Evolutionary conservation across 257 asterid genomes (phyloP).

Genomic region (Forsythia suspensa): DNA sequence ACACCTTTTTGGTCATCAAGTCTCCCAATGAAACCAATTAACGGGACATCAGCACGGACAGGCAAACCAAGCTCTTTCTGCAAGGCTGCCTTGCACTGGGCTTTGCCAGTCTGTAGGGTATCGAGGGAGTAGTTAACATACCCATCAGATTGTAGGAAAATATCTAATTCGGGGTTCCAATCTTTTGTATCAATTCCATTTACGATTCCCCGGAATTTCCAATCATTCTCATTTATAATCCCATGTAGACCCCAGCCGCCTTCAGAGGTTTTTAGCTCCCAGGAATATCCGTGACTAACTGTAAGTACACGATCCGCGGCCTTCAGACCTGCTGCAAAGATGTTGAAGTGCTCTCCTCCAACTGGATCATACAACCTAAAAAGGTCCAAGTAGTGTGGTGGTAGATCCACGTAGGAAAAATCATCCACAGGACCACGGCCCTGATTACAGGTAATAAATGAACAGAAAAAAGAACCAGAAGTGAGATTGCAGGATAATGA

Average conservation of each 20-base stretch:
- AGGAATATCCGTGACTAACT: conserved; percentile 82
- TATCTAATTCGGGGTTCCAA: conserved; percentile 81
- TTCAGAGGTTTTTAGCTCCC: conserved; percentile 88
- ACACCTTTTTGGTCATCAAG: conserved; percentile 92
- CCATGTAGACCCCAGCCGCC: conserved; percentile 97
- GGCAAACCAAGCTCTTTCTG: conserved; percentile 91
- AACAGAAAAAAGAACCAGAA: background rate
- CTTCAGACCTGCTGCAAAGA: conserved; percentile 92
- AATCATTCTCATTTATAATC: conserved; percentile 68
- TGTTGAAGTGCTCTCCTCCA: conserved; percentile 94
- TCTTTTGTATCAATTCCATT: conserved; percentile 91
- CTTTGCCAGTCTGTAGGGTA: conserved; percentile 63
- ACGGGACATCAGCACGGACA: conserved; percentile 53
- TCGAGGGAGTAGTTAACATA: conserved; percentile 82
- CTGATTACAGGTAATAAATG: conserved; percentile 37
- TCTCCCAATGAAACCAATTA: conserved; percentile 91
- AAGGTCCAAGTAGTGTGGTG: conserved; percentile 63
- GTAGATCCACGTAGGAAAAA: conserved; percentile 66
- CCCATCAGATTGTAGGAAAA: conserved; percentile 72
- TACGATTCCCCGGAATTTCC: conserved; percentile 88
- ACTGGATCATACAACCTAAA: conserved; percentile 79
- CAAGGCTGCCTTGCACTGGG: conserved; percentile 81
- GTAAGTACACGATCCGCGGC: conserved; percentile 85
- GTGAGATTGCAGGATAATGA: background rate
- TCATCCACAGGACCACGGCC: conserved; percentile 95